Evolutionary conservation across 2,329 filamentous ascomycete genomes (phyloP).

Genomic region (Truncatella angustata): DNA sequence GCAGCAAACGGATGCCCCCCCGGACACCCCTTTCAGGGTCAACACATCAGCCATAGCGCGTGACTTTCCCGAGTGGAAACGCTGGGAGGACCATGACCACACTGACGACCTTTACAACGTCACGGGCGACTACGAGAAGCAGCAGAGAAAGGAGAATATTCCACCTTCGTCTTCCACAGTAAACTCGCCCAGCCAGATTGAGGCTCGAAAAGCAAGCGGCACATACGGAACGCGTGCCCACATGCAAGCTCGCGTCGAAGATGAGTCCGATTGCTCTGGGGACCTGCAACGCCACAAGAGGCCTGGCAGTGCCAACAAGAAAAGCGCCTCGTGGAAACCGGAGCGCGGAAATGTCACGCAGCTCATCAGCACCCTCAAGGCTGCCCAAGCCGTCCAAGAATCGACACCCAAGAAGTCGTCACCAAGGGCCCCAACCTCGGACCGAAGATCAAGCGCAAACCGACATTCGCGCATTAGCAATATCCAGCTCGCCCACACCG

Average conservation of each 20-base stretch:
- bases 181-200: slow-evolving; percentile 42
- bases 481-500: slow-evolving; percentile 23
- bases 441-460: slow-evolving; percentile 8
- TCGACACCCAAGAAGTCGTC: slow-evolving; percentile 14
- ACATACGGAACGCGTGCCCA: slow-evolving; percentile 32
- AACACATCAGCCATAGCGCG: slow-evolving; percentile 39
- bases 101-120: slow-evolving; percentile 33
- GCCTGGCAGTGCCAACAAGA: slow-evolving; percentile 14
- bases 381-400: slow-evolving; percentile 23
- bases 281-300: slow-evolving; percentile 4
- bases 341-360: slow-evolving; percentile 31
- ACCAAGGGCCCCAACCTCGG: neutral
- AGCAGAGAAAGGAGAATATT: slow-evolving; percentile 44
- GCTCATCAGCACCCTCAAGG: slow-evolving; percentile 30
- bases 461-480: slow-evolving; percentile 17
- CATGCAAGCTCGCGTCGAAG: slow-evolving; percentile 55
- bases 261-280: slow-evolving; percentile 43
- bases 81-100: slow-evolving; percentile 18
- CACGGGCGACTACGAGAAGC: slow-evolving; percentile 20
- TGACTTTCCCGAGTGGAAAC: slow-evolving; percentile 51
- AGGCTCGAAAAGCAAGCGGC: slow-evolving; percentile 22
- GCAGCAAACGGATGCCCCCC: slow-evolving; percentile 15
- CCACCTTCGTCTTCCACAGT: slow-evolving; percentile 33
- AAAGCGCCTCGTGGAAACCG: slow-evolving; percentile 18
- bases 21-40: slow-evolving; percentile 23